phyloP scores from a whole-genome alignment of 495 filamentous ascomycete genomes.

The Daldinia childiae region DNA sequence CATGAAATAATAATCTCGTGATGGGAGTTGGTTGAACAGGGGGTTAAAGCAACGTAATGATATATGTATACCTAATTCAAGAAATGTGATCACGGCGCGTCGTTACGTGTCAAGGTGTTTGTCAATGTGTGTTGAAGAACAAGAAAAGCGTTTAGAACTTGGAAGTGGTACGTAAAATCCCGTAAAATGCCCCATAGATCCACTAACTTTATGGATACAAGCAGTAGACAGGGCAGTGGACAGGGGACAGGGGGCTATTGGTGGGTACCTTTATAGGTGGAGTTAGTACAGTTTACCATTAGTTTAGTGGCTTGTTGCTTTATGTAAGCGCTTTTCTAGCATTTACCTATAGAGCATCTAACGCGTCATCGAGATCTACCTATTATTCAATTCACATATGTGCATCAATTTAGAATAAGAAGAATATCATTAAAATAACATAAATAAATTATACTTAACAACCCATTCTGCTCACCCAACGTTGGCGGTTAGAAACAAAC shows the following conservation, averaged over 20 bases:
- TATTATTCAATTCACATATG: too few relatives aligned
- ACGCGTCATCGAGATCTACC: too few relatives aligned
- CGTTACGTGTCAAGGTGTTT: neutral
- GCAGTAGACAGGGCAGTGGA: neutral
- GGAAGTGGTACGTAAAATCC: neutral
- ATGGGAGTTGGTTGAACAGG: neutral
- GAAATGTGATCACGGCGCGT: neutral
- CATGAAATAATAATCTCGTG: constrained; percentile 17
- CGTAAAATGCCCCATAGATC: neutral
- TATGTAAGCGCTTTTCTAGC: neutral
- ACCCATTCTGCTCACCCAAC: neutral
- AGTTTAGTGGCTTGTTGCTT: neutral
- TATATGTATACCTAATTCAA: too few relatives aligned
- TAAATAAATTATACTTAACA: neutral
- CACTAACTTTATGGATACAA: neutral
- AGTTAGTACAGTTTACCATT: neutral
- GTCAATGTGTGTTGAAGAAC: neutral
- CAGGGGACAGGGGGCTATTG: neutral
- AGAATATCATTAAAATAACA: neutral
- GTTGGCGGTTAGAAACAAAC: neutral
- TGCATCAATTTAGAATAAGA: too few relatives aligned
- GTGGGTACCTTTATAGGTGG: too few relatives aligned
- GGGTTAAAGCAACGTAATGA: neutral
- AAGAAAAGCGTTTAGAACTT: neutral
- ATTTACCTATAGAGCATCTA: too few relatives aligned